Base-by-base conservation (phyloP, 352 stramenopile genomes). In the Globisporangium parvum region DNA sequence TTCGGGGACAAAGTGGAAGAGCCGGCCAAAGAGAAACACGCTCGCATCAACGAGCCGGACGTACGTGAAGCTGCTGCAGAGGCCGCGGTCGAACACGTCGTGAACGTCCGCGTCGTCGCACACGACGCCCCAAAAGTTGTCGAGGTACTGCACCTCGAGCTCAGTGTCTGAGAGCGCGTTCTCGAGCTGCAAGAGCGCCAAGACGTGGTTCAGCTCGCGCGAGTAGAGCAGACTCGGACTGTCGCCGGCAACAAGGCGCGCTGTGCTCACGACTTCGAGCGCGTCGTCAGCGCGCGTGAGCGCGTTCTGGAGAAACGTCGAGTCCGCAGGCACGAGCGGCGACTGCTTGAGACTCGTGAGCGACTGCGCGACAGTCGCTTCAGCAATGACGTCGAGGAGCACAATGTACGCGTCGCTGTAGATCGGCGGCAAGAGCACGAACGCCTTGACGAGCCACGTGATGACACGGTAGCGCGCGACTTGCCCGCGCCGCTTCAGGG, bases 361-460 rank as follows among this genome's bases (percentile, higher is more conserved):
- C 26, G 85, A 75, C 50, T 92, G 83, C 3, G 80, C 80, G 10
- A 82, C 91, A 9, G 83, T 86, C 47, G 79, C 87, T 53, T 93
- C 85, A 0, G 83, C 82, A 47, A 93, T 72, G 10, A 95, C 49
- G 59, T 95, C 83, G 8, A 93, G 57, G 17, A 95, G 57, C 9
- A 77, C 64, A 39, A 95, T 85, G 59, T 87, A 91, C 11, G 85
- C 90, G 65, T 95, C 85, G 48, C 74, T 85, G 69, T 80, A 92
- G 48, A 91, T 79, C 4, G 74, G 77, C 18, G 85, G 85, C 3
- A 95, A 62, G 55, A 87, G 66, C 15, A 70, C 67, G 53, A 85
- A 95, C 41, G 72, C 87, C 51, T 91, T 88, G 42, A 95, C 62
- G 33, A 93, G 70, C 79, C 80, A 91, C 15, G 75, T 67, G 44